Evolutionary conservation across 495 filamentous ascomycete genomes (phyloP).

Genomic region (Trichoderma erinaceum): DNA sequence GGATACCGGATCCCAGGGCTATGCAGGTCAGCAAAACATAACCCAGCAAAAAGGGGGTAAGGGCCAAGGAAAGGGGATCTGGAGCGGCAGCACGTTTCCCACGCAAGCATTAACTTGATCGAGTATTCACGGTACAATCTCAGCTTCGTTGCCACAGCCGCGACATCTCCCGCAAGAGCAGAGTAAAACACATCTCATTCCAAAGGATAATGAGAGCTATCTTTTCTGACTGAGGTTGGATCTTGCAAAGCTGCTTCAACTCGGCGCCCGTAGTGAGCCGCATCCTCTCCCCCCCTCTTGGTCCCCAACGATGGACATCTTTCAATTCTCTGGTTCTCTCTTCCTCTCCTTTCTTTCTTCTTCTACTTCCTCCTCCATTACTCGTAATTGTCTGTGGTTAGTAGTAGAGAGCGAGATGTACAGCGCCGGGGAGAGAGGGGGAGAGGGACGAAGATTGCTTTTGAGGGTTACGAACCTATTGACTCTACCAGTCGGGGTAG

Average conservation of each 20-base stretch:
- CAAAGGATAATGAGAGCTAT: background rate
- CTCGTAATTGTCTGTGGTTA: background rate
- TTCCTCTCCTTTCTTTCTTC: background rate
- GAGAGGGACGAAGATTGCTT: slow-evolving; percentile 16
- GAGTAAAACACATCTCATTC: background rate
- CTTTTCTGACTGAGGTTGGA: slow-evolving; percentile 37
- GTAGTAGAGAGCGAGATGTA: background rate
- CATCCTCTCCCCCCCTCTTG: slow-evolving; percentile 28
- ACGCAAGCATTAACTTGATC: slow-evolving; percentile 96
- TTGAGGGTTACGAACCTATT: slow-evolving; percentile 16
- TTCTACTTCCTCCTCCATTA: background rate
- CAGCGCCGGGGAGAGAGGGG: slow-evolving; percentile 3
- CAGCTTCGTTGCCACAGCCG: slow-evolving; percentile 58
- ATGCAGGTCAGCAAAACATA: slow-evolving; percentile 26
- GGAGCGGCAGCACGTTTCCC: slow-evolving; percentile 85
- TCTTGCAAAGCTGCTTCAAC: slow-evolving; percentile 39
- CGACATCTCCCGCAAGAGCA: slow-evolving; percentile 19
- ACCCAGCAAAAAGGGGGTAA: slow-evolving; percentile 22
- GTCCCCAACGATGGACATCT: slow-evolving; percentile 3
- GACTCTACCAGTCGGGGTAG: background rate
- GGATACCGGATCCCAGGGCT: slow-evolving; percentile 73
- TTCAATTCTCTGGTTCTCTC: slow-evolving; percentile 1
- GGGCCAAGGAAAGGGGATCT: slow-evolving; percentile 25
- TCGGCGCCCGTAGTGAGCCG: slow-evolving; percentile 86
- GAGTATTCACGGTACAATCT: slow-evolving; percentile 86